Conservation (phyloP, 805 yeast genomes). For the Debaryomyces prosopidis region DNA sequence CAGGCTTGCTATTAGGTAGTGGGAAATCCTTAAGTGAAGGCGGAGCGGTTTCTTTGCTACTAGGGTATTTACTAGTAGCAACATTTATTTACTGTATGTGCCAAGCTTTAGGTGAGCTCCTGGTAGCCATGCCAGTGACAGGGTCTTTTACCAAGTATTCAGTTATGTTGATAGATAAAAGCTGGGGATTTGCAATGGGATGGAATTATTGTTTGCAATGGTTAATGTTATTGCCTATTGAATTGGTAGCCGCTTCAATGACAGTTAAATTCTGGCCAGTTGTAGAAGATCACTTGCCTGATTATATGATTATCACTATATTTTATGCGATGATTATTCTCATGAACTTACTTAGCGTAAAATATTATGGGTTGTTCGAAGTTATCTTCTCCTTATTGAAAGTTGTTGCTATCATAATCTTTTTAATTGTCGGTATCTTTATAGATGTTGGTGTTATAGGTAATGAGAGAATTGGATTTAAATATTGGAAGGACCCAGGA, state of each 20-base stretch:
- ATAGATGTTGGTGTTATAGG: constrained; percentile 23
- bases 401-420: constrained; percentile 20
- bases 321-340: constrained; percentile 17
- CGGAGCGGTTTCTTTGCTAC: constrained; percentile 21
- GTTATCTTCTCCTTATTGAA: constrained; percentile 23
- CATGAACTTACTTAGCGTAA: constrained; percentile 24
- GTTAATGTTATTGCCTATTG: constrained; percentile 24
- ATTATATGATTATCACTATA: constrained; percentile 14
- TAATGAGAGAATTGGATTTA: constrained; percentile 24
- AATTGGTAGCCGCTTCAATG: constrained; percentile 26
- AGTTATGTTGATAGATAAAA: constrained; percentile 21
- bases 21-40: constrained; percentile 24
- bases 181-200: constrained; percentile 28
- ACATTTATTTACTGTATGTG: constrained; percentile 22
- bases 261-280: constrained; percentile 22
- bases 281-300: constrained; percentile 18
- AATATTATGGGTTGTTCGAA: constrained; percentile 24
- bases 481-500: constrained; percentile 26
- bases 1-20: constrained; percentile 25
- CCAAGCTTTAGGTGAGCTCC: constrained; percentile 26
- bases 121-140: constrained; percentile 22
- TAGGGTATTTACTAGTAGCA: constrained; percentile 21
- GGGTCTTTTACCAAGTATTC: constrained; percentile 26
- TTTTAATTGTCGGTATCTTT: constrained; percentile 18
- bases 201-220: constrained; percentile 26